Conservation (phyloP, 108 stramenopile species). For the Nannochloropsis granulata region DNA sequence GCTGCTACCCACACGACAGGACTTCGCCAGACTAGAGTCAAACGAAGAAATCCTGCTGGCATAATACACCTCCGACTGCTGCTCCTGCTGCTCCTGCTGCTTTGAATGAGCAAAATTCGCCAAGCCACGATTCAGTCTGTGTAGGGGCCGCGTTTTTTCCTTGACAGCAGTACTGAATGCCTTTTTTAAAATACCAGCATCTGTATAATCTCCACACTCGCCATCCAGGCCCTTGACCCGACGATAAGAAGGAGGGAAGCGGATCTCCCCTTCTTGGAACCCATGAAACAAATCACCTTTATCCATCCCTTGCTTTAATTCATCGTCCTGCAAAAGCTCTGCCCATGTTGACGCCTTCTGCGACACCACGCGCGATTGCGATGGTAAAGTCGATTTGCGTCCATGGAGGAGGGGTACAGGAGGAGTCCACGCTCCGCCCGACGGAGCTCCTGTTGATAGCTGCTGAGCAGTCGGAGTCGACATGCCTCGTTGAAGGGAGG, state of each 20-base stretch:
- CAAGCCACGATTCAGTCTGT: not conserved
- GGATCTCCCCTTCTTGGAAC: not conserved
- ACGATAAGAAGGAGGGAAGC: not conserved
- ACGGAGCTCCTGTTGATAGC: no score
- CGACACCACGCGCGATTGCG: no score
- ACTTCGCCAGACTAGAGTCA: not conserved
- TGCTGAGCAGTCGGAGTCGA: no score
- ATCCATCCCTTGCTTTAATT: not conserved
- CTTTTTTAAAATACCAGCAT: not conserved
- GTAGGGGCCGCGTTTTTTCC: not conserved
- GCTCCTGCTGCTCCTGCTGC: not conserved
- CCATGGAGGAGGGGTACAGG: no score
- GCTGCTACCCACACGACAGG: not conserved
- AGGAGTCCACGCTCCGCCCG: no score
- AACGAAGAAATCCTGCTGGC: not conserved
- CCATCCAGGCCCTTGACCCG: not conserved
- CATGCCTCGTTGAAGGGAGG: no score
- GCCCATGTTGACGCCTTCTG: not conserved
- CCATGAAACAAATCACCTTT: not conserved
- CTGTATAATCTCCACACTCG: not conserved
- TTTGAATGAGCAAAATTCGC: no score
- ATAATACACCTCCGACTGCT: not conserved
- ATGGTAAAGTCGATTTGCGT: no score
- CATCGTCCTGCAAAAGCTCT: not conserved
- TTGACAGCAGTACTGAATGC: not conserved